Evolutionary conservation across 768 basidiomycete species (phyloP), one percentile per base, ranked within the genome.

Genomic region (Xerocomellus chrysenteron): DNA sequence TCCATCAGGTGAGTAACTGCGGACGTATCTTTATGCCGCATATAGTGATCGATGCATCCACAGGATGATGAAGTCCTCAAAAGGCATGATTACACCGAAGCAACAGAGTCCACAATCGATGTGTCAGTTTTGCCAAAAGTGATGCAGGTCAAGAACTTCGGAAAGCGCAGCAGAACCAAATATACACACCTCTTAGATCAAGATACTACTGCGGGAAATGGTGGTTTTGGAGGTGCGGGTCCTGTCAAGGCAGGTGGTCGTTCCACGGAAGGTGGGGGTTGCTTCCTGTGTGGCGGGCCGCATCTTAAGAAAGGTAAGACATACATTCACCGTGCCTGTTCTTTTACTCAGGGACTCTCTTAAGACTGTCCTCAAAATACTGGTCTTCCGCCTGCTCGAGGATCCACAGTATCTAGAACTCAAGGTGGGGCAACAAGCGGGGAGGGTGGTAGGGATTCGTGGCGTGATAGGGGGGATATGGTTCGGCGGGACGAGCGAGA

Each of bases 131-230:
- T 99, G 32, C 97, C 97, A 10, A 84, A 92, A 75, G 90, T 97
- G 55, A 96, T 98, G 95, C 97, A 98, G 75, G 92, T 95, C 66
- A 87, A 86, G 72, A 87, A 98, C 75, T 98, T 95, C 67, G 92
- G 93, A 45, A 94, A 94, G 73, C 86, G 92, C 57, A 85, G 91
- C 68, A 86, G 90, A 45, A 94, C 92, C 32, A 95, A 99, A 76
- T 98, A 98, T 65, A 98, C 97, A 16, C 96, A 99, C 74, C 74
- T 99, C 60, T 74, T 93, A 37, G 95, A 95, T 66, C 92, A 98
- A 78, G 96, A 98, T 69, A 98, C 96, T 1, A 92, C 91, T 6
- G 75, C 60, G 24, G 57, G 70, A 13, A 75, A 67, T 47, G 87
- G 84, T 32, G 87, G 88, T 0, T 87, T 89, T 72, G 88, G 88